These are phyloP conservation scores for Cladorrhinum sp. DNA, from an alignment of 2,329 filamentous ascomycete species.

Conservation along the genomic window DNA sequence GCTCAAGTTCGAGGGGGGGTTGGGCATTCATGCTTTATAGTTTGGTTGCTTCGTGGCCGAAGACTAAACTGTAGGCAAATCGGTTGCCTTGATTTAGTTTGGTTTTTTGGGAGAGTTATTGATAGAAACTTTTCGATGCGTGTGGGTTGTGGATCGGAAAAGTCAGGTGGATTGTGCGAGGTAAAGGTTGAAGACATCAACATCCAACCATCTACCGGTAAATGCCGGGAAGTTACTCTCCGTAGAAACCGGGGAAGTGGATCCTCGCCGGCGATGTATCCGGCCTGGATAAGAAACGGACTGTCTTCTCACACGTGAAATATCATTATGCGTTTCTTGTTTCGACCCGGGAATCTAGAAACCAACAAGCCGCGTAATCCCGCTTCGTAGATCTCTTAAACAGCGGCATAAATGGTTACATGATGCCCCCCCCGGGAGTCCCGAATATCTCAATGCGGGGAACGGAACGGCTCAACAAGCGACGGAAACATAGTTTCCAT, in stretches of 20 bases:
- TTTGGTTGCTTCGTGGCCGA: neutral
- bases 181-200: no score
- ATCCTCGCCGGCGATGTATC: neutral
- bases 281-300: no score
- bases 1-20: neutral
- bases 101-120: neutral
- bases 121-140: neutral
- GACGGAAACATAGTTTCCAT: neutral
- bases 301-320: no score
- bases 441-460: neutral
- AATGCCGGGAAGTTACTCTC: no score
- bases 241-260: neutral
- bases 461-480: constrained; percentile 1
- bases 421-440: no score
- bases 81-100: no score
- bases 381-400: neutral
- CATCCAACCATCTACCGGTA: no score
- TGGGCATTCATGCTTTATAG: no score
- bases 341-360: neutral
- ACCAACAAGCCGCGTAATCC: neutral
- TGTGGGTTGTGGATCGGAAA: no score
- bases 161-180: no score
- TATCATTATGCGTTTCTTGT: neutral
- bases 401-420: neutral
- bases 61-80: no score